These are phyloP conservation scores for Thinopyrum obtusiflorum DNA, from an alignment of 202 grass and related monocot genomes.

Conservation along the genomic window DNA sequence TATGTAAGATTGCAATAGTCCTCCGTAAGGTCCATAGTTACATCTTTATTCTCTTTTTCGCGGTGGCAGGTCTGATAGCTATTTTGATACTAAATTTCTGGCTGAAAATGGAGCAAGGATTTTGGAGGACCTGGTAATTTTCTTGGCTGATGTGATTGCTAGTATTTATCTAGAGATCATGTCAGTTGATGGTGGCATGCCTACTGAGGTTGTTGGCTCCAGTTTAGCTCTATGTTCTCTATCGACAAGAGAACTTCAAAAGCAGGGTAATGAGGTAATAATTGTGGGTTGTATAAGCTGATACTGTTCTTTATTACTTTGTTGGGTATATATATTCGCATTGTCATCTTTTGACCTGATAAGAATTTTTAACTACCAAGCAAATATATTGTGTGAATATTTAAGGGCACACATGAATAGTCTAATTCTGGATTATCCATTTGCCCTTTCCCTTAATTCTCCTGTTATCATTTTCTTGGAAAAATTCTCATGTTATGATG, in stretches of 20 bases:
- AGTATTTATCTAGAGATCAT: slow-evolving; percentile 88
- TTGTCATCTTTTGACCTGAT: background rate
- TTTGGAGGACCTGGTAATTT: slow-evolving; percentile 92
- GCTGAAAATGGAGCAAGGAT: slow-evolving; percentile 62
- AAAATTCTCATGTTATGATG: background rate
- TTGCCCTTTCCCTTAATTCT: background rate
- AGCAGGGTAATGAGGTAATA: slow-evolving; percentile 80
- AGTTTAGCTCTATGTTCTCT: slow-evolving; percentile 78
- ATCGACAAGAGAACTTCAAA: slow-evolving; percentile 90
- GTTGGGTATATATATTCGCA: background rate
- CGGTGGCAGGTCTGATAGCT: slow-evolving; percentile 54
- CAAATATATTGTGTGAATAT: slow-evolving; percentile 18
- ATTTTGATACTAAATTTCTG: slow-evolving; percentile 71
- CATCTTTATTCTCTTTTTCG: slow-evolving; percentile 23
- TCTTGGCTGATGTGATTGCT: slow-evolving; percentile 78
- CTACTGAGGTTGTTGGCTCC: slow-evolving; percentile 53
- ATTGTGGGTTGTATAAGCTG: background rate
- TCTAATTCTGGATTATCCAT: background rate
- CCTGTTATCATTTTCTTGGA: background rate
- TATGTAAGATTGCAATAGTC: background rate
- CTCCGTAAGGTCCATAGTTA: slow-evolving; percentile 1
- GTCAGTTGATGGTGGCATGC: slow-evolving; percentile 80
- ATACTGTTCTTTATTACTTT: background rate
- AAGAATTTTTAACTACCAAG: slow-evolving; percentile 7
- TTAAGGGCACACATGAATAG: slow-evolving; percentile 3